These are phyloP conservation scores for Pseudonectria foliicola DNA, from an alignment of 2,329 filamentous ascomycete species.

Conservation along the genomic window DNA sequence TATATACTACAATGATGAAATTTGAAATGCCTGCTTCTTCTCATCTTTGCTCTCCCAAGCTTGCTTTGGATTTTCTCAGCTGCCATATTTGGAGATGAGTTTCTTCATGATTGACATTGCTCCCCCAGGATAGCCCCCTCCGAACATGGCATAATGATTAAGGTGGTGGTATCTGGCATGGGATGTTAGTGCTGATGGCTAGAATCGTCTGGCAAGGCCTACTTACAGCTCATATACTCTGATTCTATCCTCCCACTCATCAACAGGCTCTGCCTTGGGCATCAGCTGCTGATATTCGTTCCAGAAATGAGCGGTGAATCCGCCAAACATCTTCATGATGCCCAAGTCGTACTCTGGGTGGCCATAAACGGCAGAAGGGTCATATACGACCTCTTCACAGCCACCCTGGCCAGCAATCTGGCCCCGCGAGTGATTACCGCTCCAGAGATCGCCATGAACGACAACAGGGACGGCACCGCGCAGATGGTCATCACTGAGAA, in stretches of 20 bases:
- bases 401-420: conserved; percentile 48
- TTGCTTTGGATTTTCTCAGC: too few relatives aligned
- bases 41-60: too few relatives aligned
- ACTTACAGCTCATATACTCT: conserved; percentile 75
- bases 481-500: conserved; percentile 64
- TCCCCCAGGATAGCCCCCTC: conserved; percentile 66
- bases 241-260: conserved; percentile 80
- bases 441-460: conserved; percentile 91
- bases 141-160: conserved; percentile 83
- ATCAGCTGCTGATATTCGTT: conserved; percentile 69
- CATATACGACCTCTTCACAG: conserved; percentile 71
- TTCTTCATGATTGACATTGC: conserved; percentile 74
- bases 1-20: neutral
- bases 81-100: conserved; percentile 64
- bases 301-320: conserved; percentile 66
- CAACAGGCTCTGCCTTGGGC: conserved; percentile 70
- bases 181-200: neutral
- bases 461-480: conserved; percentile 66
- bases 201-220: neutral
- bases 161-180: conserved; percentile 70
- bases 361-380: conserved; percentile 73
- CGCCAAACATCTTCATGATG: conserved; percentile 96
- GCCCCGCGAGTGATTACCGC: conserved; percentile 69
- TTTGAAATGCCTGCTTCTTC: too few relatives aligned
- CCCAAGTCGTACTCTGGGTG: conserved; percentile 88